Evolutionary conservation across 2,329 filamentous ascomycete species (phyloP), one percentile per base, ranked within the genome.

Genomic region (Exophiala viscosa): DNA sequence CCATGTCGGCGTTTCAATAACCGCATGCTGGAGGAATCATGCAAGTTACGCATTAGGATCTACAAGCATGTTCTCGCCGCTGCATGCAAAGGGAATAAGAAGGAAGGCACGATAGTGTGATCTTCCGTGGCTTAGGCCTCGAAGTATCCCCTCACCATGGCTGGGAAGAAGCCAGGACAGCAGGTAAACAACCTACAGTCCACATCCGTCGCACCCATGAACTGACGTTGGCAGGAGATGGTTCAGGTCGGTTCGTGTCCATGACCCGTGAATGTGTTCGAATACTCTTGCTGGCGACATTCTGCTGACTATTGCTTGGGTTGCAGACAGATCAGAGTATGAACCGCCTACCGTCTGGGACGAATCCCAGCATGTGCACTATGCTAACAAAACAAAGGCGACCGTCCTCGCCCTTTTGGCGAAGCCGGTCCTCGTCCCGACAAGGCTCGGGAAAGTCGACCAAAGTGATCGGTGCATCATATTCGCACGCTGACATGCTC

Each of bases 401-500:
- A 70, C 87, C 88, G 63, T 79, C 83, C 59, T 93, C 92, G 62
- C 90, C 92, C 4, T 97, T 99, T 74, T 97, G 92, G 92, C 79
- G 82, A 54, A 76, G 76, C 51, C 73, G 77, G 62, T 75, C 78
- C 41, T 73, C 78, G 71, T 55, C 80, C 69, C 74, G 82, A 72
- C 71, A 75, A 62, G 68, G 74, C 46, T 79, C 81, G 67, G 85
- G 47, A 9, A 59, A 87, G 62, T 74, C 84, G 45, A 83, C 77
- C 65, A 81, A 92, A 57, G 88, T 99, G 42, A 87, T 97, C 54
- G 93, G 93, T 62, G 93, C 93, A 51, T 87, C 91, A 41, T 99
- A 99, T 69, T 97, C 93, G 11, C 93, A 99, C 71, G 89, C 92
- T 23, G 91, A 97, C 73, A 89, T 96, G 67, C 79, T 96, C 64